Evolutionary conservation across 2,329 filamentous ascomycete genomes (phyloP).

Genomic region (Endocalyx cinctus): DNA sequence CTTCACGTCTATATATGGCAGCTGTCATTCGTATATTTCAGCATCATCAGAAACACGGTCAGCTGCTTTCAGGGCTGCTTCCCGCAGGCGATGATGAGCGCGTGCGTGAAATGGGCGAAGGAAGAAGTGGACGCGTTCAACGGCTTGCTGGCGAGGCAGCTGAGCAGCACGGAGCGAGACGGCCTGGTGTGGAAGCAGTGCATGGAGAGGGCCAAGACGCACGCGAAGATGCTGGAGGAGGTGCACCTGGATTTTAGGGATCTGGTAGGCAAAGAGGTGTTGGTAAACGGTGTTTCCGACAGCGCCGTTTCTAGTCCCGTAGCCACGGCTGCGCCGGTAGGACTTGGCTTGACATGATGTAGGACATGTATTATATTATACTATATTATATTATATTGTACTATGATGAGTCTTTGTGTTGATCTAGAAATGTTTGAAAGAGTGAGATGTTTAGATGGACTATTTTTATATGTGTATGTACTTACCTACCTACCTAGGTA

Average conservation of each 20-base stretch:
- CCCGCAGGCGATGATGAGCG: slow-evolving; percentile 80
- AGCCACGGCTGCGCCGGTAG: slow-evolving; percentile 35
- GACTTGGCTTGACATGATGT: slow-evolving; percentile 36
- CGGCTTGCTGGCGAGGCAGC: slow-evolving; percentile 70
- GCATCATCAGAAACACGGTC: slow-evolving; percentile 88
- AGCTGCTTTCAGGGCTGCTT: slow-evolving; percentile 85
- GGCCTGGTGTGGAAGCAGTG: slow-evolving; percentile 77
- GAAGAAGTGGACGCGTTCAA: slow-evolving; percentile 92
- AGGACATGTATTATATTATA: no score
- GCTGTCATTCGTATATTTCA: slow-evolving; percentile 93
- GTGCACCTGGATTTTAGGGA: slow-evolving; percentile 88
- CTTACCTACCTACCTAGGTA: no score
- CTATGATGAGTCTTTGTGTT: no score
- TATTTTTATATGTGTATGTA: no score
- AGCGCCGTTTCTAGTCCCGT: no score
- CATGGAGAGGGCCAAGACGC: slow-evolving; percentile 73
- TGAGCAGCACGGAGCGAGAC: slow-evolving; percentile 78
- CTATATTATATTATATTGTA: no score
- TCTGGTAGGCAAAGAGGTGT: slow-evolving; percentile 62
- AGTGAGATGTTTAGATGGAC: no score
- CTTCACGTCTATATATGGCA: slow-evolving; percentile 92
- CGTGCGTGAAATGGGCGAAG: slow-evolving; percentile 98
- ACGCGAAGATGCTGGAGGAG: slow-evolving; percentile 74
- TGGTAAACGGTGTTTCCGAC: no score
- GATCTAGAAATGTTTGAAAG: no score